Evolutionary conservation across 352 stramenopile species (phyloP).

Genomic region (Phytopythium montanum): DNA sequence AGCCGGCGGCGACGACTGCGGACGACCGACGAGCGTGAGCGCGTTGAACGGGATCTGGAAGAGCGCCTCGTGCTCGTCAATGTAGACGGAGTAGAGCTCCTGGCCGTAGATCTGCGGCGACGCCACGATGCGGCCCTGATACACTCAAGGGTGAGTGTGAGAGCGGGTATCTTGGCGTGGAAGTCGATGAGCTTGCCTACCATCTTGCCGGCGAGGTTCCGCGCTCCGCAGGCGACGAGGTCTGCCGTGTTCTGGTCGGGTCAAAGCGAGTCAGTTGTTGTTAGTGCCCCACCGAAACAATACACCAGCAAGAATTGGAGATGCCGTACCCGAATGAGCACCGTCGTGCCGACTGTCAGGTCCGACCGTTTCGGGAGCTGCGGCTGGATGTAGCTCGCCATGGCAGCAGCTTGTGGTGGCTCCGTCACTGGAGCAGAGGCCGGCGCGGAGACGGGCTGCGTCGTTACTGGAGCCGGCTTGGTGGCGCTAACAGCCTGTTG

Average conservation of each 20-base stretch:
- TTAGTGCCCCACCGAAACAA: not conserved
- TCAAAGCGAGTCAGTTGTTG: not conserved
- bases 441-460: not conserved
- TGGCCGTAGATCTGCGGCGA: slow-evolving; percentile 73
- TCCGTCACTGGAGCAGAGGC: not conserved
- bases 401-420: slow-evolving; percentile 2
- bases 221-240: slow-evolving; percentile 67
- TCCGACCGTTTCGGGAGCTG: slow-evolving; percentile 41
- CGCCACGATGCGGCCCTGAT: slow-evolving; percentile 60
- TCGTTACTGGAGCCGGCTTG: not conserved
- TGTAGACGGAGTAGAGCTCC: slow-evolving; percentile 80
- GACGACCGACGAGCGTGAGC: slow-evolving; percentile 48
- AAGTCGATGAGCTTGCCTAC: slow-evolving; percentile 5
- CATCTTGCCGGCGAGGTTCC: slow-evolving; percentile 69
- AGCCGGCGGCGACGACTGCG: slow-evolving; percentile 5
- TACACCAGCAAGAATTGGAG: slow-evolving; percentile 16
- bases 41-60: slow-evolving; percentile 83
- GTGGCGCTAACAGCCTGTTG: not conserved
- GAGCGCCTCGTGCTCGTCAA: slow-evolving; percentile 77
- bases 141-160: not conserved
- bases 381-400: slow-evolving; percentile 9
- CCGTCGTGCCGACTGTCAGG: slow-evolving; percentile 56
- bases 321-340: slow-evolving; percentile 46
- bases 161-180: not conserved
- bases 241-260: slow-evolving; percentile 55